phyloP scores from a whole-genome alignment of 2,329 filamentous ascomycete species.

The Monilinia polystroma region DNA sequence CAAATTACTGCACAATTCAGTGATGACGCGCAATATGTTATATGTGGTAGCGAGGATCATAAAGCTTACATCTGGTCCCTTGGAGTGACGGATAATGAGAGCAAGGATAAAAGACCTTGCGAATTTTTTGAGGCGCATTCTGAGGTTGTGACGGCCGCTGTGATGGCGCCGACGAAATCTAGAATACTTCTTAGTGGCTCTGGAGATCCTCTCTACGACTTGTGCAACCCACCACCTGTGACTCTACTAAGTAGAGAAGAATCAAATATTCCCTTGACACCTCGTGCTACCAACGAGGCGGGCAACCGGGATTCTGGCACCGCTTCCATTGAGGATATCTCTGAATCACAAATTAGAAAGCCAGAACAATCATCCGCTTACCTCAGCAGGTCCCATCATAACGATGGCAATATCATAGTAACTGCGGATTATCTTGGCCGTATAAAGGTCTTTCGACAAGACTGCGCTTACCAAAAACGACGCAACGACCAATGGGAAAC shows the following conservation, averaged over 20 bases:
- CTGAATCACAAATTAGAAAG: conserved; percentile 42
- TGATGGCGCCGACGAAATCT: conserved; percentile 78
- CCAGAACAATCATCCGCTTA: conserved; percentile 75
- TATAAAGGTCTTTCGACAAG: conserved; percentile 94
- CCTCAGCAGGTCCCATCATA: conserved; percentile 70
- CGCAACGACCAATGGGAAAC: conserved; percentile 76
- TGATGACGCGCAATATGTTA: conserved; percentile 80
- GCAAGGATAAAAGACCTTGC: conserved; percentile 73
- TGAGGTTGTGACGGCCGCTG: conserved; percentile 82
- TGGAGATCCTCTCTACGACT: conserved; percentile 85
- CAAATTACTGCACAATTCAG: conserved; percentile 90
- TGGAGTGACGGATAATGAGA: conserved; percentile 51
- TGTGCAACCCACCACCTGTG: conserved; percentile 92
- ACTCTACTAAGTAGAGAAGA: conserved; percentile 76
- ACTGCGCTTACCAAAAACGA: conserved; percentile 74
- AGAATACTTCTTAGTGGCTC: conserved; percentile 75
- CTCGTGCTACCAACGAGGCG: conserved; percentile 24
- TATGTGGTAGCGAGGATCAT: conserved; percentile 89
- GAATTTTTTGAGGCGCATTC: conserved; percentile 91
- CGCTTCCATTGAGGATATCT: conserved; percentile 22
- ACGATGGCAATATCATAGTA: conserved; percentile 84
- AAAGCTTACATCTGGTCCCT: conserved; percentile 88
- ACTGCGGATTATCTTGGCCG: conserved; percentile 84
- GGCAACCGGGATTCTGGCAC: conserved; percentile 35
- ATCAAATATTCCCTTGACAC: conserved; percentile 50